Percentiles rank a stretch among this genome's conserved stretches.
Conservation (phyloP, 2,329 filamentous ascomycete genomes). For the Sarocladiaceae sp. region DNA sequence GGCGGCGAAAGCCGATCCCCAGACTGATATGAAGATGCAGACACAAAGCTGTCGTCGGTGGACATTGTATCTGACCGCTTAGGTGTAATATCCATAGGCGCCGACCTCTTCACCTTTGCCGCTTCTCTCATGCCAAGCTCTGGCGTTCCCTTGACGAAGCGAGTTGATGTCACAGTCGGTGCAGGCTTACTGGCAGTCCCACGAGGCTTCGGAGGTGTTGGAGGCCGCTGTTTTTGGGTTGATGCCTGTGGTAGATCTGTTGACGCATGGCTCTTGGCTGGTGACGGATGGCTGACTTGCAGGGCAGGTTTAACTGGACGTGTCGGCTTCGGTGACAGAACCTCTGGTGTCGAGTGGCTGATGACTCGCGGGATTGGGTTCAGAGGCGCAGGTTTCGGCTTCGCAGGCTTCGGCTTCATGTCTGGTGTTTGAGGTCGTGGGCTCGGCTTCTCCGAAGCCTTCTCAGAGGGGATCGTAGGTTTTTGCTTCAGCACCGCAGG, state of each 20-base stretch:
- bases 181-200: slow-evolving; percentile 17
- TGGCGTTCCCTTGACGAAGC: slow-evolving; percentile 1
- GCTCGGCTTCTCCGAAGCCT: too few relatives aligned
- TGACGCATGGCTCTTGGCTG: background rate
- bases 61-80: slow-evolving; percentile 16
- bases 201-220: slow-evolving; percentile 30
- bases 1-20: slow-evolving; percentile 1
- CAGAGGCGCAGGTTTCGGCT: slow-evolving; percentile 11
- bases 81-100: slow-evolving; percentile 1
- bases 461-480: too few relatives aligned
- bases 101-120: slow-evolving; percentile 13
- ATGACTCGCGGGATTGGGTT: background rate
- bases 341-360: slow-evolving; percentile 5
- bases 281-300: slow-evolving; percentile 1
- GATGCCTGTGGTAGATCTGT: background rate
- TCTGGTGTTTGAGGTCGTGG: too few relatives aligned
- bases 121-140: background rate
- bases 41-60: slow-evolving; percentile 19
- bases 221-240: slow-evolving; percentile 20
- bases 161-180: slow-evolving; percentile 2
- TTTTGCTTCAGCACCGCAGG: too few relatives aligned
- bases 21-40: slow-evolving; percentile 22
- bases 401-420: background rate
- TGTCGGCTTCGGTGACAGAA: slow-evolving; percentile 6
- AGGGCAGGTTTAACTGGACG: background rate